Evolutionary conservation across 2,329 filamentous ascomycete species (phyloP), one percentile per base, ranked within the genome.

Genomic region (Epichloe uncinata): DNA sequence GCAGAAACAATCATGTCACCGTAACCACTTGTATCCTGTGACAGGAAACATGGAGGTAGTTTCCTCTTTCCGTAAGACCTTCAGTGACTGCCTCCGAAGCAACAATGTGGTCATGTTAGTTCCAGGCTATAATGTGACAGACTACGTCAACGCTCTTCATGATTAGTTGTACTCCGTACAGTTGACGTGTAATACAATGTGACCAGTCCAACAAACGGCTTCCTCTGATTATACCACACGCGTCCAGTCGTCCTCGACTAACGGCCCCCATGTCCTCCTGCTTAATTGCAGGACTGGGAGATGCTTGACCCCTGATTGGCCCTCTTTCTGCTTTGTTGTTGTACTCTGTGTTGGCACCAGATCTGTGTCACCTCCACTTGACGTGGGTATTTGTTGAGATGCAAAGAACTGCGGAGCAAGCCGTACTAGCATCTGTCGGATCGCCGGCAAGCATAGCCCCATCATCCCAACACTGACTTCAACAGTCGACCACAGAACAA

Each of bases 401-500:
- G 33, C 34, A n/a, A 45, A 45, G 8, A 45, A 16, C 15, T 15
- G 43, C 2, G 43, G 43, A 6, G n/a, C 30, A 20, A n/a, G 6
- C 13, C 35, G 45, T 26, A 47, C 35, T 15, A 47, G 35, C 20
- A 47, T 47, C 16, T 36, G 34, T 38, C 45, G 45, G 11, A 47
- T 26, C n/a, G 45, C n/a, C n/a, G 45, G 45, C 15, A 47, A 5
- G 12, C 45, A 47, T 2, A 40, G 12, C 20, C 45, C 26, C 2
- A 47, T 52, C 57, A 44, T 44, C 12, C 42, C 42, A 30, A 44
- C 26, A 16, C 26, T 44, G 20, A 44, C 26, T 33, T 44, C 58
- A 41, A 60, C 49, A 37, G 45, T 52, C 9, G 57, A 58, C 58
- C 57, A 59, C 16, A 50, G 52, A 0, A 47, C 47, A n/a, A 53